phyloP scores from a whole-genome alignment of 148 eudicot genomes.

The Fagopyrum esculentum region DNA sequence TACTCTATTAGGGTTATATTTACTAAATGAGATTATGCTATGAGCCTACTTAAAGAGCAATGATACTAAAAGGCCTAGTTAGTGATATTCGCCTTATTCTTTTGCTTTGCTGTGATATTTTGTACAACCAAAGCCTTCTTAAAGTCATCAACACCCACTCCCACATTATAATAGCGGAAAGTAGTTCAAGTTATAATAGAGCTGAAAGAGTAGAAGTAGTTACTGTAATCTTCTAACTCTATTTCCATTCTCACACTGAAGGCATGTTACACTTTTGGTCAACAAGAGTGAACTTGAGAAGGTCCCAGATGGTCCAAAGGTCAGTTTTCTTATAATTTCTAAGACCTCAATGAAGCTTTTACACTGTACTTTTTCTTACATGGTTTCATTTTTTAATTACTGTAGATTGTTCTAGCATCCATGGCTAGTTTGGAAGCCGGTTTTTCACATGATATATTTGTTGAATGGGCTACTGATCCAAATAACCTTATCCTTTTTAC shows the following conservation, averaged over 20 bases:
- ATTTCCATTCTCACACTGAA: constrained; percentile 22
- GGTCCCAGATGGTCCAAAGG: constrained; percentile 92
- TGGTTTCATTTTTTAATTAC: constrained; percentile 2
- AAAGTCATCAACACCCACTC: neutral
- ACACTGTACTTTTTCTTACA: neutral
- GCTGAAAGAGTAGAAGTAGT: neutral
- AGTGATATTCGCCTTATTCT: neutral
- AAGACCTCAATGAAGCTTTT: neutral
- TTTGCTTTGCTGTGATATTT: constrained; percentile 6
- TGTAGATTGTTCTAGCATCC: constrained; percentile 87
- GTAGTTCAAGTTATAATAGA: neutral
- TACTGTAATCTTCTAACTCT: neutral
- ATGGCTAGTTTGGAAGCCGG: constrained; percentile 97
- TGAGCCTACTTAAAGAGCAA: too few relatives aligned
- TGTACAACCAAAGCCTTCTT: neutral
- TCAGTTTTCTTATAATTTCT: constrained; percentile 20
- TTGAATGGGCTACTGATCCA: constrained; percentile 90
- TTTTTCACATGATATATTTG: constrained; percentile 89
- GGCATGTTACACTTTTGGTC: constrained; percentile 76
- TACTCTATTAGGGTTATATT: too few relatives aligned
- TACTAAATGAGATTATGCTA: too few relatives aligned
- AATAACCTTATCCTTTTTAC: constrained; percentile 93
- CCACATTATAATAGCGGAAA: neutral
- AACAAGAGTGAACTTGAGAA: constrained; percentile 81
- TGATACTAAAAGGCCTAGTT: too few relatives aligned